A percentile compares a stretch with the other conserved stretches of the same genome.
These are phyloP conservation scores for Fraxinus paxiana DNA, from an alignment of 305 asterid genomes.

Conservation along the genomic window DNA sequence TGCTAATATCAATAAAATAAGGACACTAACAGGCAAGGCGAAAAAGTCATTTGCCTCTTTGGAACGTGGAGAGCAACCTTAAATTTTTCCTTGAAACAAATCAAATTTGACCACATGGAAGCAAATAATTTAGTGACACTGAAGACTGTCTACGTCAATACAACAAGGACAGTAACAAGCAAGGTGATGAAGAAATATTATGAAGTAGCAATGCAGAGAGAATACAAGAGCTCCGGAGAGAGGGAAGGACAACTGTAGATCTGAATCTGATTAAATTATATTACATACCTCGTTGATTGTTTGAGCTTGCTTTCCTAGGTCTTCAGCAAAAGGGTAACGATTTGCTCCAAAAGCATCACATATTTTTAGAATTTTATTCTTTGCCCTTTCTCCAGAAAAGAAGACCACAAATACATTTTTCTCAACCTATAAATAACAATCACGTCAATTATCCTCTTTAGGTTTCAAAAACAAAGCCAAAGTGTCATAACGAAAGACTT, in stretches of 20 bases:
- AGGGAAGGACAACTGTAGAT: not conserved
- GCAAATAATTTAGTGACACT: not conserved
- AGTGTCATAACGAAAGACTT: not conserved
- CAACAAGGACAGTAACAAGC: slow-evolving; percentile 2
- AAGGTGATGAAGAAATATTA: slow-evolving; percentile 1
- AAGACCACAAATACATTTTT: slow-evolving; percentile 83
- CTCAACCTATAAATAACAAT: slow-evolving; percentile 63
- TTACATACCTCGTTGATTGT: slow-evolving; percentile 66
- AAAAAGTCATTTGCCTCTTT: not conserved
- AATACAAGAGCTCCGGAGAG: not conserved
- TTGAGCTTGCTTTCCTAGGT: slow-evolving; percentile 71
- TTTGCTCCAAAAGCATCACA: slow-evolving; percentile 99
- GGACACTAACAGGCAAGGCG: not conserved
- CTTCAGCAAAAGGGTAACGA: slow-evolving; percentile 78
- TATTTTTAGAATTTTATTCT: slow-evolving; percentile 81
- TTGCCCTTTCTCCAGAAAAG: slow-evolving; percentile 97
- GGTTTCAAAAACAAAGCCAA: not conserved
- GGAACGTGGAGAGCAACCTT: not conserved
- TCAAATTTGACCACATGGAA: not conserved
- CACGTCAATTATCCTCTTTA: not conserved
- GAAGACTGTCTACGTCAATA: not conserved
- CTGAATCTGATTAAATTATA: not conserved
- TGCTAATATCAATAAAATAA: not conserved
- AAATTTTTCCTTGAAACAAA: not conserved
- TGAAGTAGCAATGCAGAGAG: slow-evolving; percentile 4